Base-by-base conservation (phyloP, 805 yeast species). In the Ogataea pini region DNA sequence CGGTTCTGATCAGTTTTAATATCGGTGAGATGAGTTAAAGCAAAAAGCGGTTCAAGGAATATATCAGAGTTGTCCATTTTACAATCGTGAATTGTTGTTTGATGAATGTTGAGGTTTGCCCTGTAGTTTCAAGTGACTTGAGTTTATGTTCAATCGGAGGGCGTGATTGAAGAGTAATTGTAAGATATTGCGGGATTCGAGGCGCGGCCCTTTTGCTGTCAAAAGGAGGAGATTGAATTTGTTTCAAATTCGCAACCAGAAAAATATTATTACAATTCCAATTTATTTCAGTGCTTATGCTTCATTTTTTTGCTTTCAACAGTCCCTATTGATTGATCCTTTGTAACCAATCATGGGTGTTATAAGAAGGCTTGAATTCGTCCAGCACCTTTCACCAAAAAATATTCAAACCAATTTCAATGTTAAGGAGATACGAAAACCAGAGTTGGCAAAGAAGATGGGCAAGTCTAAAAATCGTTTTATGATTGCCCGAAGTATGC, bases 381-480 rank as follows among this genome's bases (percentile, higher is more conserved):
- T 38, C 2, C 45, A 46, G 24, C 31, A n/a, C n/a, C 37, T 50
- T 14, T 47, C 48, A 1, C 46, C 50, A 7, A 19, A 20, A 19
- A 36, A 17, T 14, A 38, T 46, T 1, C 19, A n/a, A 32, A n/a
- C 34, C 20, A 38, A 39, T 4, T 33, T 39, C 10, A 37, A 34
- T 16, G 13, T 20, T n/a, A 27, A 41, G 40, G 33, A 40, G 36
- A 20, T 39, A 4, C 22, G 42, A 9, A 39, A 39, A 12, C 42
- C 42, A 12, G 34, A 39, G 14, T 17, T 39, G 17, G 42, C 27
- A 18, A 39, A 39, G n/a, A 39, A 39, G 25, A 24, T 50, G 8
- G 47, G 50, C 10, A 52, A 51, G 24, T 45, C 58, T 3, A 52
- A 42, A 34, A 55, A 55, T 19, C 37, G 56, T 16, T 55, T 55